phyloP scores from a whole-genome alignment of 1,139 yeast genomes.

The Protomyces inouyei region DNA sequence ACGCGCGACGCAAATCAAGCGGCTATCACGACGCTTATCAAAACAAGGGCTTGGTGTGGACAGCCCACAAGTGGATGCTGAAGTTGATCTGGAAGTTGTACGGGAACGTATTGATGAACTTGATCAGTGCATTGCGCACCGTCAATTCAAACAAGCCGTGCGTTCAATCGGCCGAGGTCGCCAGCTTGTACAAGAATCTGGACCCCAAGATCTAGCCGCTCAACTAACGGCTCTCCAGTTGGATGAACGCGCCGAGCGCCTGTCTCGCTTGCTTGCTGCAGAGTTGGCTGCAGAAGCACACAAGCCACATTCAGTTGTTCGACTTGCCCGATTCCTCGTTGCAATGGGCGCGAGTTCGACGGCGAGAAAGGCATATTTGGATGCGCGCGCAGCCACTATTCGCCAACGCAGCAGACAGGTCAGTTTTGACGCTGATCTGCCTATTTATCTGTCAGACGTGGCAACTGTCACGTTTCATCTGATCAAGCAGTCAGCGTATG shows the following conservation, averaged over 20 bases:
- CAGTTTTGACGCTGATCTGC: constrained; percentile 53
- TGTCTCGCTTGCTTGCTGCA: constrained; percentile 36
- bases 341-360: constrained; percentile 45
- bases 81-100: constrained; percentile 36
- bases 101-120: constrained; percentile 60
- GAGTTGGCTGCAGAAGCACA: constrained; percentile 40
- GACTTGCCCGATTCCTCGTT: constrained; percentile 43
- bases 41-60: constrained; percentile 42
- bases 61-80: constrained; percentile 2
- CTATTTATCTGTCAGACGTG: constrained; percentile 53
- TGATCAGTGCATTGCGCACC: constrained; percentile 62
- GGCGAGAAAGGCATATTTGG: constrained; percentile 49
- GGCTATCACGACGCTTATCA: constrained; percentile 20
- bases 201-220: constrained; percentile 28
- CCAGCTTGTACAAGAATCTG: constrained; percentile 39
- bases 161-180: constrained; percentile 44
- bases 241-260: constrained; percentile 37
- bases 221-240: constrained; percentile 33
- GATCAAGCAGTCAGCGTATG: constrained; percentile 48
- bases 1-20: constrained; percentile 4
- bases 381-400: constrained; percentile 47
- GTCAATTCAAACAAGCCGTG: constrained; percentile 54
- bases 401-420: constrained; percentile 40
- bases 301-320: constrained; percentile 34
- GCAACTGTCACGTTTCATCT: constrained; percentile 58